A percentile compares a stretch with the other conserved stretches of the same genome.
Evolutionary conservation across 352 stramenopile genomes (phyloP).

Genomic region (Discostella stelligera): DNA sequence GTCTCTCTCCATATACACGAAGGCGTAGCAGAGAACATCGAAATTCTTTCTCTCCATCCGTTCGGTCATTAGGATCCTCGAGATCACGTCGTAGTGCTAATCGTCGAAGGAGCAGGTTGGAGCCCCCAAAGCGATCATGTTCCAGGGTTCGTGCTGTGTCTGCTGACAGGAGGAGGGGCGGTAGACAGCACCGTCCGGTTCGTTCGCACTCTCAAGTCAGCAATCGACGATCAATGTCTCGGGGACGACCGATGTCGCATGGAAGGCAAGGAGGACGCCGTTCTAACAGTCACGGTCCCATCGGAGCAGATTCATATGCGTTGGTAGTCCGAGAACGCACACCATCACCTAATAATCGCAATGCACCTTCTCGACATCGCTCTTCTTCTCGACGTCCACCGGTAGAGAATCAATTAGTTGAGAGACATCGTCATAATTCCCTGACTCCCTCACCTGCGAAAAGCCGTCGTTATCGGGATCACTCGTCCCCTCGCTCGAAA

Average conservation of each 20-base stretch:
- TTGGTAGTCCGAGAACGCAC: conserved; percentile 18
- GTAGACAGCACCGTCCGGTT: conserved; percentile 10
- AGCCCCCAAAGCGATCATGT: background rate
- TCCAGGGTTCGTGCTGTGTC: background rate
- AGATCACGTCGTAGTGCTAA: background rate
- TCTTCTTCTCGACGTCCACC: background rate
- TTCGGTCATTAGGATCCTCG: background rate
- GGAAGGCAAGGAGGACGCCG: background rate
- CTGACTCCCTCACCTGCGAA: background rate
- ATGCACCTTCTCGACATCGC: background rate
- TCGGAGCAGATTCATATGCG: background rate
- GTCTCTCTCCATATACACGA: background rate
- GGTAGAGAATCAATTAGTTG: background rate
- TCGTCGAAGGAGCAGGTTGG: background rate
- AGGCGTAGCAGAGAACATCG: background rate
- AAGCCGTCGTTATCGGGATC: background rate
- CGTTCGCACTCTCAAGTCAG: background rate
- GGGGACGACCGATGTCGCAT: conserved; percentile 4
- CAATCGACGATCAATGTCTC: background rate
- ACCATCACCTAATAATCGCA: background rate
- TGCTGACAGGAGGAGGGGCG: background rate
- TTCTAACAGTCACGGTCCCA: background rate
- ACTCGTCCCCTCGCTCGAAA: background rate
- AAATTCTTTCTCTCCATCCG: background rate
- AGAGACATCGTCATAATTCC: background rate